Percentiles rank a stretch among this genome's conserved stretches.
phyloP scores from a whole-genome alignment of 768 basidiomycete genomes.

The Calocera cornea region DNA sequence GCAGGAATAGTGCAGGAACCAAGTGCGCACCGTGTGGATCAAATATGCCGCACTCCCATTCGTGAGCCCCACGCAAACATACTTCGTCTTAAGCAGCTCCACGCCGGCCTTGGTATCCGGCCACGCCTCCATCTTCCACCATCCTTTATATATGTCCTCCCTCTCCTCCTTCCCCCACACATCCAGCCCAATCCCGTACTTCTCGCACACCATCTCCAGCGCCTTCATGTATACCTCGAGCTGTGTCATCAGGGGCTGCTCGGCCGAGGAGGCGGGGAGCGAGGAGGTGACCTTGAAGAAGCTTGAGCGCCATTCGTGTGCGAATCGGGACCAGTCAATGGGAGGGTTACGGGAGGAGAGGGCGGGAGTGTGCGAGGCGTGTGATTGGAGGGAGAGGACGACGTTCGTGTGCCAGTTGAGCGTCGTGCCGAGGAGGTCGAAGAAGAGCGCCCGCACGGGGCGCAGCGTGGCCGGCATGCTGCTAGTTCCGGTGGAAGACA shows the following conservation, averaged over 20 bases:
- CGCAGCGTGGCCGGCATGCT: constrained; percentile 6
- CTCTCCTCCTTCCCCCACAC: constrained; percentile 7
- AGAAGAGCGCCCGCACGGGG: constrained; percentile 6
- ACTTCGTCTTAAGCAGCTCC: constrained; percentile 7
- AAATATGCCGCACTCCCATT: constrained; percentile 7
- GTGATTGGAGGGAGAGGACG: constrained; percentile 5
- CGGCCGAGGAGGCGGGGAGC: background rate
- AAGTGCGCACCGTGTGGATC: background rate
- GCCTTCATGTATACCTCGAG: constrained; percentile 7
- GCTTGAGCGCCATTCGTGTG: constrained; percentile 9
- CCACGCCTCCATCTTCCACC: constrained; percentile 7
- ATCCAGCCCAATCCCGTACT: background rate
- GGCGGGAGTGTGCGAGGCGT: background rate
- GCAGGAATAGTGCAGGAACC: background rate
- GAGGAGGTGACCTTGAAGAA: constrained; percentile 9
- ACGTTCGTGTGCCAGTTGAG: constrained; percentile 12
- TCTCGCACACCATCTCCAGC: constrained; percentile 5
- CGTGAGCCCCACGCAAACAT: constrained; percentile 9
- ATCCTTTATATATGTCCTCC: constrained; percentile 11
- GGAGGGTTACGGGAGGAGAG: background rate
- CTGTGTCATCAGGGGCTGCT: constrained; percentile 2
- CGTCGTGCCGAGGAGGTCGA: constrained; percentile 13
- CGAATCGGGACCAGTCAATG: constrained; percentile 8
- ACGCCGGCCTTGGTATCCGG: constrained; percentile 9
- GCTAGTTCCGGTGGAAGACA: background rate